Evolutionary conservation across 2,329 filamentous ascomycete genomes (phyloP), one percentile per base, ranked within the genome.

Genomic region (Tolypocladium amazonense): DNA sequence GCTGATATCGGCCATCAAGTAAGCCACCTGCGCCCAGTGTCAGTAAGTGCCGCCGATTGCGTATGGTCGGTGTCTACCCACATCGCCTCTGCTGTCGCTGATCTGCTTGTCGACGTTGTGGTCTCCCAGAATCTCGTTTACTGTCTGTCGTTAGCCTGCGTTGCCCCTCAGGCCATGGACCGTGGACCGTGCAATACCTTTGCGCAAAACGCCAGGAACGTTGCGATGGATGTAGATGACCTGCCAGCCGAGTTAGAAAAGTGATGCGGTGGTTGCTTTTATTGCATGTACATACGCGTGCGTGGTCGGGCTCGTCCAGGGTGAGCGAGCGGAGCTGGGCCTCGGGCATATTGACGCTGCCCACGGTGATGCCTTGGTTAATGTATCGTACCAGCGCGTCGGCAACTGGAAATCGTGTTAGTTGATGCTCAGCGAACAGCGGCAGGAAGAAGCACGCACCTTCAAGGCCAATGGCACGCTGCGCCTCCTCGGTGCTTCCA

Each of bases 81-180:
- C 88, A 72, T 97, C 93, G 66, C 92, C 93, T 78, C 88, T 88
- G 76, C 89, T 96, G 74, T 97, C 94, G 57, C 90, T 94, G 79
- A 95, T 97, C 77, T 99, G 94, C 81, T 97, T 97, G 78, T 97
- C 93, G 67, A 99, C 92, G 74, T 99, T 99, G 80, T 99, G 92
- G 69, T 95, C 87, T 52, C 89, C 90, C 56, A 99, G 82, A 63
- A 97, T 91, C 70, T 94, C 90, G 80, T 99, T 99, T 65, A 99
- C 94, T 87, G 63, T 14, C 9, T 18, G 30, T 12, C 38, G 41
- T 59, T 30, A 43, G 47, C 56, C 27, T 20, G 20, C 18, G 18
- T 54, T 33, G 50, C 50, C 30, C 14, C 23, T 23, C 30, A 14
- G 50, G 20, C 20, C 9, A 15, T 20, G 7, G 38, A 56, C 70